Conservation (phyloP, 192 early-diverging fungal species). For the Geranomyces michiganensis region DNA sequence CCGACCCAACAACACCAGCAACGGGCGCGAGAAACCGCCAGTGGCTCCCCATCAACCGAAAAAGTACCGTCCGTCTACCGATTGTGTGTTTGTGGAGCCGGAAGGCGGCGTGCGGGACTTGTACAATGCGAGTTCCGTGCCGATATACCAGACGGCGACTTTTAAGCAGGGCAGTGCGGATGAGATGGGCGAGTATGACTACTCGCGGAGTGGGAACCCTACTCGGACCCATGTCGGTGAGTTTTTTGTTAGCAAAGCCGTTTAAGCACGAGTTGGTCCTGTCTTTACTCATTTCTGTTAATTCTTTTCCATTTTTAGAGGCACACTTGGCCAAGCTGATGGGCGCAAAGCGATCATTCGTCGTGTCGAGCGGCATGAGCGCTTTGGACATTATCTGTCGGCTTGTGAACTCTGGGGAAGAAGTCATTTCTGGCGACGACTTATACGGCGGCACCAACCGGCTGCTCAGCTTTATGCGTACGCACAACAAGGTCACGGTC, state of each 20-base stretch:
- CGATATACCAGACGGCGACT: slow-evolving; percentile 98
- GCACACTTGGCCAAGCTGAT: slow-evolving; percentile 94
- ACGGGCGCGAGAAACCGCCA: not conserved
- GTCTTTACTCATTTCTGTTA: no score
- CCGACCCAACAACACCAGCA: not conserved
- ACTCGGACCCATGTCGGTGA: slow-evolving; percentile 88
- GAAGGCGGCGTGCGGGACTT: slow-evolving; percentile 58
- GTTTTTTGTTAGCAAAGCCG: not conserved
- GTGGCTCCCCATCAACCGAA: not conserved
- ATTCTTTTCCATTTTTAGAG: slow-evolving; percentile 49
- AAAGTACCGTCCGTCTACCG: slow-evolving; percentile 39
- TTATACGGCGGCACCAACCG: slow-evolving; percentile 96
- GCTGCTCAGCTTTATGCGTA: slow-evolving; percentile 80
- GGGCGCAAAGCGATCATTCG: slow-evolving; percentile 82
- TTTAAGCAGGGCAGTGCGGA: slow-evolving; percentile 87
- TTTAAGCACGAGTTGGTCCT: not conserved
- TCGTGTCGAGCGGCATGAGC: slow-evolving; percentile 89
- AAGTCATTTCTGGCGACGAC: slow-evolving; percentile 94
- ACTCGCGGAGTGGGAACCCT: slow-evolving; percentile 95
- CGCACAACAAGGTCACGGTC: slow-evolving; percentile 77
- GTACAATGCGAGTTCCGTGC: slow-evolving; percentile 88
- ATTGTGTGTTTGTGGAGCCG: slow-evolving; percentile 50
- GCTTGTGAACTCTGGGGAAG: slow-evolving; percentile 82
- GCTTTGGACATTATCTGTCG: slow-evolving; percentile 91
- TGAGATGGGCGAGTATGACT: slow-evolving; percentile 92